Percentiles rank a stretch among this genome's conserved stretches.
Conservation (phyloP, 768 basidiomycete species). For the Clathrus columnatus region DNA sequence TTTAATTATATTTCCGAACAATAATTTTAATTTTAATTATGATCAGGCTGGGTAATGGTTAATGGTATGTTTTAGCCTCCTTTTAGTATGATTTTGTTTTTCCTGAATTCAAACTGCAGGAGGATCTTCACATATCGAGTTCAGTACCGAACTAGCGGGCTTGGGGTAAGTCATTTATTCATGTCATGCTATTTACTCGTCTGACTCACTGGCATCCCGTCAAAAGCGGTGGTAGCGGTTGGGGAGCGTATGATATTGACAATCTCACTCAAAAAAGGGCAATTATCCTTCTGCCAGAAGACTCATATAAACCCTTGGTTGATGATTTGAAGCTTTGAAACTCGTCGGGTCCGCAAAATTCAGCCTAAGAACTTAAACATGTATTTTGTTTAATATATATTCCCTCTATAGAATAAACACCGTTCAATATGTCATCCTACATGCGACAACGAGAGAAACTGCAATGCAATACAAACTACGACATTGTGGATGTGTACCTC, state of each 20-base stretch:
- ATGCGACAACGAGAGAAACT: too few relatives aligned
- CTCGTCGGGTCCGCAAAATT: too few relatives aligned
- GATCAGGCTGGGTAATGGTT: neutral
- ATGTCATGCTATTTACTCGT: neutral
- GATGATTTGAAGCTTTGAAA: too few relatives aligned
- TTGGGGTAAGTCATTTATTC: neutral
- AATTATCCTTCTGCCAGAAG: conserved; percentile 30
- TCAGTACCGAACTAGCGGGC: neutral
- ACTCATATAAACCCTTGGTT: neutral
- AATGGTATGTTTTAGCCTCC: conserved; percentile 33
- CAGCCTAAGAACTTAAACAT: too few relatives aligned
- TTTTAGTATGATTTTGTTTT: conserved; percentile 47
- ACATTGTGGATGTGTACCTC: too few relatives aligned
- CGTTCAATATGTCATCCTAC: too few relatives aligned
- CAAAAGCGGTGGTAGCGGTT: conserved; percentile 28
- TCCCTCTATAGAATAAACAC: too few relatives aligned
- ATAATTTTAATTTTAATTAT: neutral
- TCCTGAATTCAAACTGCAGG: conserved; percentile 30
- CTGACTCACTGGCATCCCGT: neutral
- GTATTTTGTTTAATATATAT: too few relatives aligned
- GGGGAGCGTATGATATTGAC: conserved; percentile 43
- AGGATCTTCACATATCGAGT: neutral
- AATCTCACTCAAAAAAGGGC: conserved; percentile 39
- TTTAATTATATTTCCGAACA: neutral
- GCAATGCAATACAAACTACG: too few relatives aligned